Evolutionary conservation across 192 early-diverging fungal genomes (phyloP).

Genomic region (Gaertneriomyces semiglobifer): DNA sequence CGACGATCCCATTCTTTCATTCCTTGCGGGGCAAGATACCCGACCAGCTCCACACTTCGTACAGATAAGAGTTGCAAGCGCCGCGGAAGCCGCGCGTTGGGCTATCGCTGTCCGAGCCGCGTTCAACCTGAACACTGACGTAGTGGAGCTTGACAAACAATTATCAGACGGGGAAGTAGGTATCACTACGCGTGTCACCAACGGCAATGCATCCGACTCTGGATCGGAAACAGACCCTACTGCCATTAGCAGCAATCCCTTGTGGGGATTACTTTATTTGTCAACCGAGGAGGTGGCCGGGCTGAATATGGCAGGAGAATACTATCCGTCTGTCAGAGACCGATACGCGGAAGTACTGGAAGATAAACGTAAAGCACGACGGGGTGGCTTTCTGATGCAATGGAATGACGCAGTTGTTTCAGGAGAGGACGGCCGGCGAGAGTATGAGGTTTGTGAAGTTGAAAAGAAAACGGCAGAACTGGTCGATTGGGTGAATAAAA

Average conservation of each 20-base stretch:
- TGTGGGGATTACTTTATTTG: constrained; percentile 1
- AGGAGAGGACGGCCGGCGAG: constrained; percentile 16
- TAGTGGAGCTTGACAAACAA: constrained; percentile 12
- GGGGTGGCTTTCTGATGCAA: constrained; percentile 16
- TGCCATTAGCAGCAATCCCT: background rate
- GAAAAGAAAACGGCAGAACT: constrained; percentile 22
- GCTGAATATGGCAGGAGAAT: constrained; percentile 18
- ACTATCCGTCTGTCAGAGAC: constrained; percentile 3
- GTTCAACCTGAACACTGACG: constrained; percentile 31
- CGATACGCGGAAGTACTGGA: constrained; percentile 12
- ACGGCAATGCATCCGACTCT: constrained; percentile 14
- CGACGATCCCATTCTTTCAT: constrained; percentile 14
- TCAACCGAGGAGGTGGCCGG: constrained; percentile 20
- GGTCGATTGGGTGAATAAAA: constrained; percentile 6
- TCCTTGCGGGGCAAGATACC: constrained; percentile 10
- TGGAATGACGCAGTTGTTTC: constrained; percentile 27
- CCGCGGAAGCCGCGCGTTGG: constrained; percentile 25
- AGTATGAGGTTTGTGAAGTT: constrained; percentile 24
- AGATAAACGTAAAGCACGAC: constrained; percentile 13
- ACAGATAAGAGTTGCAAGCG: constrained; percentile 9
- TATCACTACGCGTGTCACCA: background rate
- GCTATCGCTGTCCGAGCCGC: constrained; percentile 27
- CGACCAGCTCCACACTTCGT: constrained; percentile 26
- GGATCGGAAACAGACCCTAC: constrained; percentile 6
- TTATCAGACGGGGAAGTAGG: constrained; percentile 8